These are phyloP conservation scores for Diaporthe vexans DNA, from an alignment of 2,329 filamentous ascomycete genomes.

Conservation along the genomic window DNA sequence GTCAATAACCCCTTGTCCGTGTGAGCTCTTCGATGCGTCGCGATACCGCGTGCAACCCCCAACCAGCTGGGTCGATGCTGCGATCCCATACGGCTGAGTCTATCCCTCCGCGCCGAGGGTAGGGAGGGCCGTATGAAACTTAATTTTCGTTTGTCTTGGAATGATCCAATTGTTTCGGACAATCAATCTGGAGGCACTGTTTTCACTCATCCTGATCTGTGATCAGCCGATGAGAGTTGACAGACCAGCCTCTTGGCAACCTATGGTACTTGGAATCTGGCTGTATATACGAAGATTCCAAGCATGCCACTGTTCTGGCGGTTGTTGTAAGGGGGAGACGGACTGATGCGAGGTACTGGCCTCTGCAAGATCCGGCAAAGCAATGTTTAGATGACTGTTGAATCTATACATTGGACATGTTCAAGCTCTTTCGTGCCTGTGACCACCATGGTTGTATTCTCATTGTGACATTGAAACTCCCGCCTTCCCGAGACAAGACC, in stretches of 20 bases:
- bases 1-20: constrained; percentile 47
- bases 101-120: constrained; percentile 28
- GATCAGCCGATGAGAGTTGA: constrained; percentile 29
- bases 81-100: constrained; percentile 58
- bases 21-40: constrained; percentile 60
- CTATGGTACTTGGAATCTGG: constrained; percentile 37
- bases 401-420: constrained; percentile 61
- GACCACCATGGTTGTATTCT: not conserved
- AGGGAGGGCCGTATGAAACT: constrained; percentile 47
- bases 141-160: constrained; percentile 51
- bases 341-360: constrained; percentile 40
- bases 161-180: constrained; percentile 42
- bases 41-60: constrained; percentile 46
- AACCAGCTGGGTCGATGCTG: constrained; percentile 67
- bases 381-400: constrained; percentile 64
- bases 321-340: constrained; percentile 43
- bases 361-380: constrained; percentile 47
- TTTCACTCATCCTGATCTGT: constrained; percentile 36
- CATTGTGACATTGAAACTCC: constrained; percentile 14
- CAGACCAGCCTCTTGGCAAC: constrained; percentile 34
- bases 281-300: constrained; percentile 22
- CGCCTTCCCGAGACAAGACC: not conserved
- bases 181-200: constrained; percentile 37
- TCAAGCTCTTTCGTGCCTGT: not conserved
- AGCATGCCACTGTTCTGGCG: constrained; percentile 50